A percentile compares a stretch with the other conserved stretches of the same genome.
Conservation (phyloP, 805 yeast species). For the Zygoascus biomembranicola region DNA sequence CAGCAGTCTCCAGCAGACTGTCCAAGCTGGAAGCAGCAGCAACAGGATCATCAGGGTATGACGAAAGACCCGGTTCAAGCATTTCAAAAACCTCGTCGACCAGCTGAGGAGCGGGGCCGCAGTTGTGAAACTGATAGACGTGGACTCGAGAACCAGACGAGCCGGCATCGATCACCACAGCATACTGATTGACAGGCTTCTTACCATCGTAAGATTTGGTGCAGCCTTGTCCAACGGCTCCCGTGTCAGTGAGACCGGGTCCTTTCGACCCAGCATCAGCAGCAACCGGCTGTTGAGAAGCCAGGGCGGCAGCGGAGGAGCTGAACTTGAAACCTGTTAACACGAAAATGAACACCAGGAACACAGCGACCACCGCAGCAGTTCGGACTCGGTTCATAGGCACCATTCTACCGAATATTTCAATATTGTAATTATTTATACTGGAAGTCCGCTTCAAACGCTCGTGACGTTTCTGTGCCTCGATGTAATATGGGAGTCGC, state of each 20-base stretch:
- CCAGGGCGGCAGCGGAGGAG: neutral
- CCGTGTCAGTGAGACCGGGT: neutral
- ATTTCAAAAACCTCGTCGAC: conserved; percentile 74
- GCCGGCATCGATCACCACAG: conserved; percentile 96
- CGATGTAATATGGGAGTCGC: conserved; percentile 3
- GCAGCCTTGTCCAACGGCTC: conserved; percentile 17
- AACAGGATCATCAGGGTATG: conserved; percentile 65
- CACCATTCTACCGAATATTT: neutral
- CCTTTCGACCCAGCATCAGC: neutral
- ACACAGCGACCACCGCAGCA: neutral
- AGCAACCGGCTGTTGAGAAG: neutral
- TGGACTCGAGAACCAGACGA: conserved; percentile 96
- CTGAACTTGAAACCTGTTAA: neutral
- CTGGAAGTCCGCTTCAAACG: neutral
- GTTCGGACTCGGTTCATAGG: neutral
- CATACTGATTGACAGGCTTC: conserved; percentile 49
- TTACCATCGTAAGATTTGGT: conserved; percentile 31
- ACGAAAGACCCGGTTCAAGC: conserved; percentile 88
- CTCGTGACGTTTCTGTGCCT: conserved; percentile 4
- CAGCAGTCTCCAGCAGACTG: conserved; percentile 67
- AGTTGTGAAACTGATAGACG: conserved; percentile 83
- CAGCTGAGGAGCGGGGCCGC: conserved; percentile 75
- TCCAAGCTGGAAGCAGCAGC: conserved; percentile 92
- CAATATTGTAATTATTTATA: neutral
- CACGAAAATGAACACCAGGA: neutral